phyloP scores from a whole-genome alignment of 2,329 filamentous ascomycete genomes.

The Colletotrichum chlorophyti region DNA sequence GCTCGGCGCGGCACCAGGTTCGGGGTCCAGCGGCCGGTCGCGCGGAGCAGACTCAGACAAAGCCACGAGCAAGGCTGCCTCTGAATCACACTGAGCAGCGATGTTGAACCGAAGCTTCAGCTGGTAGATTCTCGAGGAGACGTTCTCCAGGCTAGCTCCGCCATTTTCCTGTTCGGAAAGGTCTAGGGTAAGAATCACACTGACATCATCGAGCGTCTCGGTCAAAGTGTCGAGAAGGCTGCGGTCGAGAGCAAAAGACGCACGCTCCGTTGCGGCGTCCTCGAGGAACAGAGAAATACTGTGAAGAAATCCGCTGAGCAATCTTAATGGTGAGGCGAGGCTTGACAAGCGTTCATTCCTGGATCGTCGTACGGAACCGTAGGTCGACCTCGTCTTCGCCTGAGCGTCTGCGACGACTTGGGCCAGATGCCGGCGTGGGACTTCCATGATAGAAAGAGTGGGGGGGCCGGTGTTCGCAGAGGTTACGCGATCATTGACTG shows the following conservation, averaged over 20 bases:
- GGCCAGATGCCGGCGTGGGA: background rate
- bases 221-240: background rate
- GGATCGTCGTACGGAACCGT: background rate
- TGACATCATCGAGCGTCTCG: background rate
- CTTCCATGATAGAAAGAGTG: too few relatives aligned
- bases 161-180: too few relatives aligned
- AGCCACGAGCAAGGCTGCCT: background rate
- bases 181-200: background rate
- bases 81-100: background rate
- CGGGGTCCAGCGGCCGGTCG: conserved; percentile 26
- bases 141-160: too few relatives aligned
- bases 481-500: too few relatives aligned
- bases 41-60: background rate
- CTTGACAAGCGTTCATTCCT: background rate
- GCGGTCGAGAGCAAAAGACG: background rate
- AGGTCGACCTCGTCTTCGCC: background rate
- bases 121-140: background rate
- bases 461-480: too few relatives aligned
- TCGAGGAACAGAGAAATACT: background rate
- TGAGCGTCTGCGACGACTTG: background rate
- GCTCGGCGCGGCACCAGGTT: background rate
- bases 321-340: background rate
- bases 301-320: background rate
- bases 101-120: background rate
- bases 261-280: background rate